A percentile compares a stretch with the other conserved stretches of the same genome.
These are phyloP conservation scores for Platanthera guangdongensis DNA, from an alignment of 106 monocot genomes.

Conservation along the genomic window DNA sequence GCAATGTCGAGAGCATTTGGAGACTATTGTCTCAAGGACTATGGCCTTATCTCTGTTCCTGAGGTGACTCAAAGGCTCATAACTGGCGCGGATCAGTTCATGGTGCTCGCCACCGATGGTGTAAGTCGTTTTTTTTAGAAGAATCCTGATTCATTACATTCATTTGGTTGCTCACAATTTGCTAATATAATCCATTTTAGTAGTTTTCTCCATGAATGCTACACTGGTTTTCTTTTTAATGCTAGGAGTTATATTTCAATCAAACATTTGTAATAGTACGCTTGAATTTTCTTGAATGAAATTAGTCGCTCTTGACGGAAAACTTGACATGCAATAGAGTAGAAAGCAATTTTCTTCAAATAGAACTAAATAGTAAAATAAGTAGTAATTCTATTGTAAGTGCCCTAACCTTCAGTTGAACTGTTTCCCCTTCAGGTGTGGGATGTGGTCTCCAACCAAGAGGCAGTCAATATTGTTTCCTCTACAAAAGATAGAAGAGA, in stretches of 20 bases:
- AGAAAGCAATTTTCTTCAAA: no score
- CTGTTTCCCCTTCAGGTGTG: slow-evolving; percentile 48
- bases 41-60: slow-evolving; percentile 74
- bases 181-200: background rate
- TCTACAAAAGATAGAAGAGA: slow-evolving; percentile 45
- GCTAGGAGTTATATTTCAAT: background rate
- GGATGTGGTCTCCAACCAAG: slow-evolving; percentile 89
- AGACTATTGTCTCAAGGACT: slow-evolving; percentile 71
- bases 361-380: no score
- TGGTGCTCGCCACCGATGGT: slow-evolving; percentile 92
- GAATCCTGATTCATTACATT: background rate
- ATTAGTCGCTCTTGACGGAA: no score
- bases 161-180: background rate
- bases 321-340: no score
- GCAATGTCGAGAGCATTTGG: slow-evolving; percentile 98
- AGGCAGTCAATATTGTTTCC: slow-evolving; percentile 74
- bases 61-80: slow-evolving; percentile 67
- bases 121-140: slow-evolving; percentile 26
- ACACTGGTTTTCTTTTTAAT: background rate
- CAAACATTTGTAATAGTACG: no score
- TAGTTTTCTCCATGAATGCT: background rate
- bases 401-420: background rate
- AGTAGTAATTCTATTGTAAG: no score
- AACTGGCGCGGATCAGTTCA: slow-evolving; percentile 50
- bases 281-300: no score